Percentiles rank a stretch among this genome's conserved stretches.
Evolutionary conservation across 2,329 filamentous ascomycete species (phyloP).

Genomic region (Trichoderma endophyticum): DNA sequence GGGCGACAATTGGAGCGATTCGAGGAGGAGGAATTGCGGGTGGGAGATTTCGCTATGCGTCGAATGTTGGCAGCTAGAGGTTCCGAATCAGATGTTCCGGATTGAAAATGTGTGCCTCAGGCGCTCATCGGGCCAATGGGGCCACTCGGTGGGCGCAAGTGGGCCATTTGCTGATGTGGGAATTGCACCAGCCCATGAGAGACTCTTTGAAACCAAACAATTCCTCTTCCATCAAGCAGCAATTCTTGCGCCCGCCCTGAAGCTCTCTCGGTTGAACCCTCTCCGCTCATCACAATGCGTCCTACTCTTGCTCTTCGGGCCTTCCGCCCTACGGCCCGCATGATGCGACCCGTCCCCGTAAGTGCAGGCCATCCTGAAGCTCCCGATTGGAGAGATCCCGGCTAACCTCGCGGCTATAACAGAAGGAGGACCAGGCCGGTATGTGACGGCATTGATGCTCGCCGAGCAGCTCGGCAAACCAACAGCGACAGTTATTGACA

Average conservation of each 20-base stretch:
- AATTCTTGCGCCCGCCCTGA: conserved; percentile 19
- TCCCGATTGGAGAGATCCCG: conserved; percentile 19
- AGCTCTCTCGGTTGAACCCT: conserved; percentile 29
- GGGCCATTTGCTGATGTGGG: conserved; percentile 28
- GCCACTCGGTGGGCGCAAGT: conserved; percentile 21
- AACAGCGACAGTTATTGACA: conserved; percentile 23
- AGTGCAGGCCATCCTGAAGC: conserved; percentile 27
- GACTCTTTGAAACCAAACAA: conserved; percentile 24
- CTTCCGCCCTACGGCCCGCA: conserved; percentile 62
- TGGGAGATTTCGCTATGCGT: conserved; percentile 33
- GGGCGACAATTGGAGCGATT: conserved; percentile 9
- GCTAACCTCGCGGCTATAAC: conserved; percentile 31
- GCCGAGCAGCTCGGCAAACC: neutral
- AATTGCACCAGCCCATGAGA: conserved; percentile 33
- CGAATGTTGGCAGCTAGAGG: conserved; percentile 29
- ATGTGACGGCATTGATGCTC: conserved; percentile 39
- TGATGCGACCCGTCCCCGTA: conserved; percentile 72
- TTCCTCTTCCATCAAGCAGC: conserved; percentile 26
- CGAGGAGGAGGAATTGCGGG: conserved; percentile 27
- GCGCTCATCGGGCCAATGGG: conserved; percentile 37
- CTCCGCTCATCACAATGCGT: conserved; percentile 54
- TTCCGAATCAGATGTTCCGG: conserved; percentile 43
- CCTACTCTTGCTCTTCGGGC: conserved; percentile 64
- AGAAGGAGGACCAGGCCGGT: conserved; percentile 68
- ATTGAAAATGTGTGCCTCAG: conserved; percentile 40